phyloP scores from a whole-genome alignment of 139 green algal species.

The Gonium pectorale region DNA sequence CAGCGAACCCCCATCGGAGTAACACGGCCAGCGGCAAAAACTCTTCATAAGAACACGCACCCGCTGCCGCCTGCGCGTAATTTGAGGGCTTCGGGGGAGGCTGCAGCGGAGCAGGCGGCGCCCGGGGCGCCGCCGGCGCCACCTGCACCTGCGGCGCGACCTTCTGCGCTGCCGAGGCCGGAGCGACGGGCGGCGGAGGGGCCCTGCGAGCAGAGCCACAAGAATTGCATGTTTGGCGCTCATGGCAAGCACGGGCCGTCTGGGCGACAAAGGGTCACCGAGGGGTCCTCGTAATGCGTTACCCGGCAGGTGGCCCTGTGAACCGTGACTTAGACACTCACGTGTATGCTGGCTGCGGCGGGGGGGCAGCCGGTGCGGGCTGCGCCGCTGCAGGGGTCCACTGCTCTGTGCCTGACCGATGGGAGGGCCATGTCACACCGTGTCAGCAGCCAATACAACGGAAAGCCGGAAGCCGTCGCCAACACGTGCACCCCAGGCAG shows the following conservation, averaged over 20 bases:
- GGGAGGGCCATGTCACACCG: too few relatives aligned
- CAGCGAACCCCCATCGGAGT: too few relatives aligned
- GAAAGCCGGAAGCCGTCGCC: too few relatives aligned
- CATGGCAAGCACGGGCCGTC: too few relatives aligned
- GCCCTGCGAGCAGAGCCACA: neutral
- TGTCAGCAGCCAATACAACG: too few relatives aligned
- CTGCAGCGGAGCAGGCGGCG: conserved; percentile 20
- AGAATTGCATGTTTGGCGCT: too few relatives aligned
- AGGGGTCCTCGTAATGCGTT: too few relatives aligned
- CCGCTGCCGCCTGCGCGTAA: conserved; percentile 48
- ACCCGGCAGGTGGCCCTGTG: too few relatives aligned
- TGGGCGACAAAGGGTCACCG: too few relatives aligned
- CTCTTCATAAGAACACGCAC: too few relatives aligned
- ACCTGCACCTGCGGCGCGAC: conserved; percentile 46
- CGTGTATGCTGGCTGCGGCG: conserved; percentile 24
- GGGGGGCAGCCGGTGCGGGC: conserved; percentile 19
- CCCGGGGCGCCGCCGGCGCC: conserved; percentile 22
- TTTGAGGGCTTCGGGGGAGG: conserved; percentile 45
- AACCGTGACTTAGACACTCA: neutral
- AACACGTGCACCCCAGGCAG: too few relatives aligned
- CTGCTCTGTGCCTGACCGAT: conserved; percentile 33
- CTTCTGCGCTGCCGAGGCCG: conserved; percentile 8
- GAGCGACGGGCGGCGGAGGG: neutral
- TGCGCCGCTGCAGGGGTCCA: conserved; percentile 33
- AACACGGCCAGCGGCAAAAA: too few relatives aligned